Percentiles rank a stretch among this genome's conserved stretches.
Conservation (phyloP, 148 eudicot species). For the Cornus controversa region DNA sequence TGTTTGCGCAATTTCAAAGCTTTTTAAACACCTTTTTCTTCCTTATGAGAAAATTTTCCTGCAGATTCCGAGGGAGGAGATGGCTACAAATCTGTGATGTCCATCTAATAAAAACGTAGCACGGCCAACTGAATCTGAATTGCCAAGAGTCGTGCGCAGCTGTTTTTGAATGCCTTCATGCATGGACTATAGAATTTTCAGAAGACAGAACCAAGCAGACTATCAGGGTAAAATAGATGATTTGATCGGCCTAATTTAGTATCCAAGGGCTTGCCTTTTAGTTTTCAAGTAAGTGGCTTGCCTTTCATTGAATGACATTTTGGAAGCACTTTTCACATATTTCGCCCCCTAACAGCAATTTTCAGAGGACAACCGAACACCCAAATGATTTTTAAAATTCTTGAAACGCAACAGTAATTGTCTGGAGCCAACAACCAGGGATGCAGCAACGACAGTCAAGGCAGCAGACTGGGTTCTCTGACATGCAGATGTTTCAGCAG, state of each 20-base stretch:
- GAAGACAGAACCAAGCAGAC: background rate
- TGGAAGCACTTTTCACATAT: too few relatives aligned
- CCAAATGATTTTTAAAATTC: background rate
- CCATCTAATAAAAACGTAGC: background rate
- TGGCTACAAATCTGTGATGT: background rate
- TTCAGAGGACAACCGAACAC: conserved; percentile 3
- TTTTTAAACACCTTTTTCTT: conserved; percentile 4
- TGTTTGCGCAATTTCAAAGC: conserved; percentile 1
- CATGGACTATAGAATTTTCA: background rate
- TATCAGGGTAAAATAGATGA: conserved; percentile 3
- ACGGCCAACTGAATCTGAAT: background rate
- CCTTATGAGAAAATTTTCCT: background rate
- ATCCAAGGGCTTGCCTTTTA: conserved; percentile 1
- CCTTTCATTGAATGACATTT: background rate
- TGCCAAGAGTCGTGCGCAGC: background rate
- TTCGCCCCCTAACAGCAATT: background rate
- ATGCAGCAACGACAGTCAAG: conserved; percentile 34
- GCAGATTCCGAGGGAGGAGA: background rate
- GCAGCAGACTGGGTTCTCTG: conserved; percentile 34
- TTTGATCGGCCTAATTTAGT: background rate
- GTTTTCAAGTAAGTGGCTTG: background rate
- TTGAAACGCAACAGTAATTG: background rate
- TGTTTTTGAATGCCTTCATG: background rate
- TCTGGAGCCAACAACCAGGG: conserved; percentile 3
- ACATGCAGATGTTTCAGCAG: conserved; percentile 51